Evolutionary conservation across 805 yeast species (phyloP), one percentile per base, ranked within the genome.

Genomic region (Metschnikowia sp.): DNA sequence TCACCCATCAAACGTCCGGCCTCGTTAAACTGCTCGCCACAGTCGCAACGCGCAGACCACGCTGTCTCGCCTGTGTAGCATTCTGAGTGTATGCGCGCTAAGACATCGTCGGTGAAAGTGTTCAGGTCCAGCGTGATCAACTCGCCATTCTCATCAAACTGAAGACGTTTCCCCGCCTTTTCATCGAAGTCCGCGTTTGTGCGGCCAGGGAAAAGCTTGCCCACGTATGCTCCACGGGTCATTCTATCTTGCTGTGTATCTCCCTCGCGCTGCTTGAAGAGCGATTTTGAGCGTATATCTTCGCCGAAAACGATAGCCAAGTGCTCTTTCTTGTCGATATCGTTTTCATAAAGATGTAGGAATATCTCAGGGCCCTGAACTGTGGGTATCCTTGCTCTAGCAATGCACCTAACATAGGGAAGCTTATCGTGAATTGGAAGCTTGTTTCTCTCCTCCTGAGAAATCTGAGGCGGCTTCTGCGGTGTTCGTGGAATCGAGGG

Each of bases 41-140:
- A 94, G 68, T 94, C 99, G 67, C 99, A 94, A 46, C 99, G 78
- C 1, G 99, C 98, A 49, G 92, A 83, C 99, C 99, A 94, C 9
- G 97, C 98, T 1, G 97, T 94, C 63, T 94, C 99, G 3, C 99
- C 99, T 0, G 99, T 94, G 70, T 92, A 94, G 68, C 99, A 94
- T 64, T 94, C 99, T 3, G 96, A 86, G 63, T 94, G 99, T 55
- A 94, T 90, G 51, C 99, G 76, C 4, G 86, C 96, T 52, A 92
- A 67, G 1, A 84, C 82, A 15, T 74, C 72, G 29, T 58, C 50
- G 34, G 45, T 42, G 45, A 53, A 64, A 13, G 70, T 63, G n/a
- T 71, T 66, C 22, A 40, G 47, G 12, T 42, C 41, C 33, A 54
- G 58, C 12, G 57, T 40, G 15, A 61, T 46, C 57, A 62, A 60